Evolutionary conservation across 108 stramenopile genomes (phyloP), one percentile per base, ranked within the genome.

Genomic region (Stephanodiscus minutulus): DNA sequence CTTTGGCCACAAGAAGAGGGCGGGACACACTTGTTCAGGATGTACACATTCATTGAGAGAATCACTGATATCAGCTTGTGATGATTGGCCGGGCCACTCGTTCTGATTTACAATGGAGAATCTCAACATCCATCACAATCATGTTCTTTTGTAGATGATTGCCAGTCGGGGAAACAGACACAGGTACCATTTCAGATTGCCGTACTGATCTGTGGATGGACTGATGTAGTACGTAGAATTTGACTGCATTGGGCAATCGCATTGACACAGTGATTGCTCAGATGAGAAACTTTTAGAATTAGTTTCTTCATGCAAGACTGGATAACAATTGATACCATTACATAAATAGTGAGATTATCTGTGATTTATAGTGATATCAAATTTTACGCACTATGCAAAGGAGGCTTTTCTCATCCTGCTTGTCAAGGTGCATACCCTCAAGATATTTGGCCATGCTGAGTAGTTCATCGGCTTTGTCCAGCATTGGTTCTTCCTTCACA

Each of bases 51-150:
- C 37, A 36, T 69, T 27, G 68, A 69, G 12, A 2, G 44, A 0
- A 72, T 63, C 27, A 63, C 63, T 9, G 61, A 72, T n/a, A n/a
- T 12, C 29, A 47, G 35, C 58, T 63, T 5, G 70, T 17, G 11
- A 6, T 28, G 27, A 63, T 43, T 61, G 44, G 18, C 70, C 44
- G 18, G 61, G 50, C 2, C 21, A 61, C 3, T 15, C 35, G 18
- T 63, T 61, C 35, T 72, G 70, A 15, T 72, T 72, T 17, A 72
- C 70, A 24, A 60, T 60, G 48, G 68, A 70, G 15, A 70, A 70
- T 46, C 70, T 72, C 18, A 61, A 63, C 39, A 29, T 63, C 61
- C 70, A 72, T 43, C 60, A 72, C 15, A 25, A 54, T 43, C 70
- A 5, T 24, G n/a, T 37, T 12, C 11, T 72, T 3, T 25, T 61